Evolutionary conservation across 805 yeast species (phyloP), one percentile per base, ranked within the genome.

Genomic region (Ascoidea tarda): DNA sequence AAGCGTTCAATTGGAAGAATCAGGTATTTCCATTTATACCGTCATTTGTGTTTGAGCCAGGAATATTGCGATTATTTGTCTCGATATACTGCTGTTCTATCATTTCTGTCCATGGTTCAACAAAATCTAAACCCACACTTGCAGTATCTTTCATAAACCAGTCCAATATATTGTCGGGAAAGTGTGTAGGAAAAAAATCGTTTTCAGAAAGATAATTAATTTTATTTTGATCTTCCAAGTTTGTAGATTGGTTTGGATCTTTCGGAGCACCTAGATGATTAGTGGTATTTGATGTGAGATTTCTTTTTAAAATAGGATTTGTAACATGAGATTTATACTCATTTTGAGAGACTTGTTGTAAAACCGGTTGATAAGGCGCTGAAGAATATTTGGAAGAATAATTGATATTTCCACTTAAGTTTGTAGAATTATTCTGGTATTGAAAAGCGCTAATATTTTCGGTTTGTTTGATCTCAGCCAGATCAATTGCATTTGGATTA

Each of bases 91-190:
- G 87, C 58, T 79, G 82, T 62, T 84, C 91, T 47, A 84, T 76
- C 77, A 83, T 81, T 62, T 82, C 87, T 0, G 91, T 84, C 82
- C 89, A 84, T 2, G 87, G 87, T 46, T 82, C 90, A 33, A 82
- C 83, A 57, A 78, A 78, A 52, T 77, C 81, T 49, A 78, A 62
- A 14, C 83, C 83, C 28, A 77, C 71, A 48, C 73, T 70, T 50
- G 70, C 75, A 55, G 75, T 74, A 46, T 61, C 62, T 38, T 67
- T 66, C 47, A 73, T 63, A 53, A 77, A 76, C 78, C 80, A 77
- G 55, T 76, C 76, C 48, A 75, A 69, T 12, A 76, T 56, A 4
- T 65, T 62, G 38, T 69, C 71, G 6, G 69, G 63, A 3, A 69
- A 70, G 46, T 65, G 14, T n/a, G 28, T 60, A 5, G 66, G 58